Percentiles rank a stretch among this genome's conserved stretches.
phyloP scores from a whole-genome alignment of 805 yeast genomes.

The Zygotorulaspora danielsina region DNA sequence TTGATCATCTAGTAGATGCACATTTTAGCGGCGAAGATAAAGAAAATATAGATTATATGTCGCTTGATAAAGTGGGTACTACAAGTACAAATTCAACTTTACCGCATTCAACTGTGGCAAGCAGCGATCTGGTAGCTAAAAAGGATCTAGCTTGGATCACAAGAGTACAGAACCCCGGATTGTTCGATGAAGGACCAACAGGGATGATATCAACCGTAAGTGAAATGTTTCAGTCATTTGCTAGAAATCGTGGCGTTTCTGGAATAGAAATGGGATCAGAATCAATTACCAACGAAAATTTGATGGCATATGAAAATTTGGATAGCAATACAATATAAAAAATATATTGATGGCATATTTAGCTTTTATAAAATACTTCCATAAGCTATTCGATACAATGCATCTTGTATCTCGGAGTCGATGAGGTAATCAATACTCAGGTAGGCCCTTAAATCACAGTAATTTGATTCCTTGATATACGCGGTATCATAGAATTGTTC shows the following conservation, averaged over 20 bases:
- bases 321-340: conserved; percentile 1
- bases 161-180: conserved; percentile 27
- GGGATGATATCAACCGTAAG: conserved; percentile 64
- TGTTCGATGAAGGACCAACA: conserved; percentile 61
- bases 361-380: conserved; percentile 22
- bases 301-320: conserved; percentile 1
- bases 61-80: not conserved
- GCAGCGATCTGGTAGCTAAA: no score
- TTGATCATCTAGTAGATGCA: conserved; percentile 57
- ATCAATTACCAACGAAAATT: conserved; percentile 5
- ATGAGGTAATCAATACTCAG: conserved; percentile 21
- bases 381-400: conserved; percentile 34
- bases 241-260: conserved; percentile 21
- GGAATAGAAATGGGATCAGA: not conserved
- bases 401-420: conserved; percentile 38
- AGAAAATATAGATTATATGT: no score
- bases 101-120: conserved; percentile 16
- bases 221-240: conserved; percentile 49
- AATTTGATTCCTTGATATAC: conserved; percentile 34
- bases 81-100: not conserved
- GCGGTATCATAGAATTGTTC: conserved; percentile 18
- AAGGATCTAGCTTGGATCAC: conserved; percentile 53
- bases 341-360: not conserved
- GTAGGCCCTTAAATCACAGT: conserved; percentile 23
- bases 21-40: conserved; percentile 47